phyloP scores from a whole-genome alignment of 169 alveolate species.

The Babesia divergens region DNA sequence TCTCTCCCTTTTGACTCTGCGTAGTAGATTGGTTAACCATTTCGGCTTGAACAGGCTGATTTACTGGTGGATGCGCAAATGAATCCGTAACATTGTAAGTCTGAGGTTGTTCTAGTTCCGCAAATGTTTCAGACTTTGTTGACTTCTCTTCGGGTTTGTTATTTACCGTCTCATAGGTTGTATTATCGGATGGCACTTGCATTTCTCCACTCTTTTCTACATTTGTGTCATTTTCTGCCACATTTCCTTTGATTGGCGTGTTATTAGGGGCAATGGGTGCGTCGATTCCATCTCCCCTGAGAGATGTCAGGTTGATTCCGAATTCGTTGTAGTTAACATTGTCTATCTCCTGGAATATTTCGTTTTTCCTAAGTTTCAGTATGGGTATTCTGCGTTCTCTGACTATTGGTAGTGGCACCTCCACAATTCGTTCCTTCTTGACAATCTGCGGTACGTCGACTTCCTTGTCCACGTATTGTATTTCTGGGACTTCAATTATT shows the following conservation, averaged over 20 bases:
- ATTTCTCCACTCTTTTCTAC: neutral
- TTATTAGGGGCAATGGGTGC: constrained; percentile 3
- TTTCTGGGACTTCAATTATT: constrained; percentile 86
- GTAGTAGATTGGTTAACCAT: no score
- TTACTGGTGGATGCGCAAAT: no score
- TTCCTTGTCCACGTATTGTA: constrained; percentile 79
- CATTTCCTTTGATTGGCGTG: constrained; percentile 14
- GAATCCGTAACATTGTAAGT: no score
- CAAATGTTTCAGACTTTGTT: no score
- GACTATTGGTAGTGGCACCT: constrained; percentile 83
- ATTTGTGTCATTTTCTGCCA: neutral
- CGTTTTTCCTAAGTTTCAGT: constrained; percentile 77
- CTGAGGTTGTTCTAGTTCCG: no score
- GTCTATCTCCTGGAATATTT: constrained; percentile 82
- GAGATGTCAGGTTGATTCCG: neutral
- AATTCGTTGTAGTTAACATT: constrained; percentile 36
- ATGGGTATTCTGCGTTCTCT: constrained; percentile 87
- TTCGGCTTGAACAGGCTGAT: no score
- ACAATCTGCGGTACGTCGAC: constrained; percentile 87
- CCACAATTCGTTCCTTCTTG: constrained; percentile 83
- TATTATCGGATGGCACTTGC: no score
- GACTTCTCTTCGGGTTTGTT: no score
- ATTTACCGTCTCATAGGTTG: no score
- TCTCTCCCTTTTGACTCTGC: no score
- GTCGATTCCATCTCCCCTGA: neutral